Percentiles rank a stretch among this genome's conserved stretches.
Conservation (phyloP, 768 basidiomycete species). For the Tylopilus plumbeoviolaceoides region DNA sequence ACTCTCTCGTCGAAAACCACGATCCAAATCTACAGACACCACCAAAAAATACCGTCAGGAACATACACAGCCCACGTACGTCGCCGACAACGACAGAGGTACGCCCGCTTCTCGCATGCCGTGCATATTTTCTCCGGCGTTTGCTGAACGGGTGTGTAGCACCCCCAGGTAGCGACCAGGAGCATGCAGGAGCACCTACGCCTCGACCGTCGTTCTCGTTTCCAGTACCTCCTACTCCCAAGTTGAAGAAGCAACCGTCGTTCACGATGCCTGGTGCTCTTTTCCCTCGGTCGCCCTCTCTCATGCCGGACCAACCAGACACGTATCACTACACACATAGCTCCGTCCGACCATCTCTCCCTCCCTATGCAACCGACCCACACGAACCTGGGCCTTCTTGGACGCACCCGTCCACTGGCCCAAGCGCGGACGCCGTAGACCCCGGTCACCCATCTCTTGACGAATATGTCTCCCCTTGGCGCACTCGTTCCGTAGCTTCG, state of each 20-base stretch:
- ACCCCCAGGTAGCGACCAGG: constrained; percentile 18
- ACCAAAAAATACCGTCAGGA: not conserved
- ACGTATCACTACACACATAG: not conserved
- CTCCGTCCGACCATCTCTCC: not conserved
- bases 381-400: constrained; percentile 18
- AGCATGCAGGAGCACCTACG: constrained; percentile 20
- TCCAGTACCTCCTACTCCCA: constrained; percentile 31
- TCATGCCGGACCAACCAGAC: constrained; percentile 39
- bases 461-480: constrained; percentile 29
- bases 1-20: constrained; percentile 11
- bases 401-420: not conserved
- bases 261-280: constrained; percentile 77
- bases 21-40: constrained; percentile 20
- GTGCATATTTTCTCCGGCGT: not conserved
- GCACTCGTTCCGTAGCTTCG: constrained; percentile 34
- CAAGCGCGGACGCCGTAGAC: not conserved
- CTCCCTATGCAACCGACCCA: not conserved
- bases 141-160: constrained; percentile 16
- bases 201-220: constrained; percentile 8
- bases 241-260: constrained; percentile 34
- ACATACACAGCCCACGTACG: not conserved
- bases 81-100: constrained; percentile 22
- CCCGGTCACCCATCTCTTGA: constrained; percentile 7
- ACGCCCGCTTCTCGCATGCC: not conserved
- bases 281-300: constrained; percentile 69